Evolutionary conservation across 441 rosid genomes (phyloP).

Genomic region (Populus tomentosa): DNA sequence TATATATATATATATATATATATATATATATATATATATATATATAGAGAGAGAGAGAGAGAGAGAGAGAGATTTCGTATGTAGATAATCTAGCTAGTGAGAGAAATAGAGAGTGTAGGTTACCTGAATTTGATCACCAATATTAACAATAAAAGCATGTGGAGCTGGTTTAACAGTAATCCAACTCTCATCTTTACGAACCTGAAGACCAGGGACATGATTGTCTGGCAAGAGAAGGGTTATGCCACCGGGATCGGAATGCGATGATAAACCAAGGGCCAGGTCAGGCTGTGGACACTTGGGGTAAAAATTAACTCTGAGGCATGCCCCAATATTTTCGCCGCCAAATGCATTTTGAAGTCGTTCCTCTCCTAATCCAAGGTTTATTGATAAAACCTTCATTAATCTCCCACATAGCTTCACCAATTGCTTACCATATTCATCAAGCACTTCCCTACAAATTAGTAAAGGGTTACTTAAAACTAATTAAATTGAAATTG

Average conservation of each 20-base stretch:
- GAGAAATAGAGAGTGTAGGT: constrained; percentile 6
- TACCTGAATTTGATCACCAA: constrained; percentile 58
- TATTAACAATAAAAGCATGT: constrained; percentile 43
- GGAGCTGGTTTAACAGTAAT: constrained; percentile 68
- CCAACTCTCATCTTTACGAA: constrained; percentile 50
- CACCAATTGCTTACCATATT: constrained; percentile 61
- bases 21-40: too few species aligned
- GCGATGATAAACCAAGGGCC: constrained; percentile 74
- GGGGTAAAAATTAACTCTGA: constrained; percentile 79
- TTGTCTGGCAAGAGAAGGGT: constrained; percentile 76
- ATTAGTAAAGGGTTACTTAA: background rate
- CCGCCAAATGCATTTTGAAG: constrained; percentile 77
- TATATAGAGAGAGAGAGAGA: too few species aligned
- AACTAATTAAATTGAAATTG: background rate
- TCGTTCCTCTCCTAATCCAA: constrained; percentile 45
- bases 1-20: too few species aligned
- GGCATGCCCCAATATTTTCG: constrained; percentile 55
- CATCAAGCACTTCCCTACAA: constrained; percentile 69
- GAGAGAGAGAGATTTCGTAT: background rate
- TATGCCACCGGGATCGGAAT: constrained; percentile 88
- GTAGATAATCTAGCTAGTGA: background rate
- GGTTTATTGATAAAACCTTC: constrained; percentile 61
- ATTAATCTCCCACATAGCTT: constrained; percentile 51
- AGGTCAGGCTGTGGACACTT: constrained; percentile 87
- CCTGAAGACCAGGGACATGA: constrained; percentile 67